Evolutionary conservation across 768 basidiomycete species (phyloP).

Genomic region (Lactifluus volemus): DNA sequence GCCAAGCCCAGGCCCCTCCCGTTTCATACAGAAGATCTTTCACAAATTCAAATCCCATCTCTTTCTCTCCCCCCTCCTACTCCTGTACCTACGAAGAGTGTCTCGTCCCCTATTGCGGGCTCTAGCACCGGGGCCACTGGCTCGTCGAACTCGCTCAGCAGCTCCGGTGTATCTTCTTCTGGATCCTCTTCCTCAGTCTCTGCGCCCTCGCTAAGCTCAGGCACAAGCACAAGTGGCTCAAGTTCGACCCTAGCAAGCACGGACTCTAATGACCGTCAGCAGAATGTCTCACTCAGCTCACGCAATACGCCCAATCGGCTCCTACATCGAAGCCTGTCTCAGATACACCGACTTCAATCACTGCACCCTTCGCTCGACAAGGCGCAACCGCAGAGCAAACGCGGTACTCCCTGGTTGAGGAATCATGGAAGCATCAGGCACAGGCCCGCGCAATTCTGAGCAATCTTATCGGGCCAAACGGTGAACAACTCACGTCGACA

Average conservation of each 20-base stretch:
- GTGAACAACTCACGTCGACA: slow-evolving; percentile 77
- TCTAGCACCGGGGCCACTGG: slow-evolving; percentile 17
- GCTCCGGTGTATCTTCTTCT: slow-evolving; percentile 32
- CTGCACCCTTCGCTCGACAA: slow-evolving; percentile 37
- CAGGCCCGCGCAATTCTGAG: slow-evolving; percentile 78
- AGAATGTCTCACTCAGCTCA: slow-evolving; percentile 40
- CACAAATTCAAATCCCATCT: slow-evolving; percentile 23
- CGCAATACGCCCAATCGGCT: slow-evolving; percentile 24
- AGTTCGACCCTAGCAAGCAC: slow-evolving; percentile 42
- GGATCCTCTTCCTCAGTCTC: slow-evolving; percentile 31
- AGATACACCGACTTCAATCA: slow-evolving; percentile 26
- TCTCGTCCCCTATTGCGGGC: slow-evolving; percentile 61
- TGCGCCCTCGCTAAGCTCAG: slow-evolving; percentile 26
- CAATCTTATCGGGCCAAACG: slow-evolving; percentile 78
- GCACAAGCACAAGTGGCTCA: slow-evolving; percentile 39
- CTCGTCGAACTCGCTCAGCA: slow-evolving; percentile 23
- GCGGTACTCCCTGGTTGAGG: slow-evolving; percentile 56
- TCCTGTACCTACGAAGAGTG: slow-evolving; percentile 46
- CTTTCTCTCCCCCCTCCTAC: slow-evolving; percentile 43
- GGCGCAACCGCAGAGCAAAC: slow-evolving; percentile 33
- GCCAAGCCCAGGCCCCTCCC: slow-evolving; percentile 72
- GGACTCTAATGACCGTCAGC: slow-evolving; percentile 44
- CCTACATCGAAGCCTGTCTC: slow-evolving; percentile 7
- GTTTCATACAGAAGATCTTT: slow-evolving; percentile 13
- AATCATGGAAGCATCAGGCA: slow-evolving; percentile 78